Percentiles rank a stretch among this genome's conserved stretches.
phyloP scores from a whole-genome alignment of 2,329 filamentous ascomycete species.

The Fusarium sarcochroum region DNA sequence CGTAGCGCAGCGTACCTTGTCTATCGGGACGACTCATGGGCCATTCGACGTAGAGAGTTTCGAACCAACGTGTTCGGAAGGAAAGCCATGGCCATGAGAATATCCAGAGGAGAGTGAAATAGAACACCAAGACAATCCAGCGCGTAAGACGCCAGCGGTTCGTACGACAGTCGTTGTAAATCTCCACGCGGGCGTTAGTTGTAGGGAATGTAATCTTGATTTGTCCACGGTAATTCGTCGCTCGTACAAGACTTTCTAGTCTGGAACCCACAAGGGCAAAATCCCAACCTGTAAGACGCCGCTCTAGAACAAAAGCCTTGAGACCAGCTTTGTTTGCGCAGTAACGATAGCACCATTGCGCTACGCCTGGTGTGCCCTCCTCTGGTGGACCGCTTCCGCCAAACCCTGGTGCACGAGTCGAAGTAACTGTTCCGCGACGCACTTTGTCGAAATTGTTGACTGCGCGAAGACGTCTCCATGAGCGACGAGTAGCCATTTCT shows the following conservation, averaged over 20 bases:
- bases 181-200: slow-evolving; percentile 68
- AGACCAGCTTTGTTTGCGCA: slow-evolving; percentile 70
- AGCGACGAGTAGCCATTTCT: slow-evolving; percentile 56
- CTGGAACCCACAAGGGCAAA: slow-evolving; percentile 64
- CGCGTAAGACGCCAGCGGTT: slow-evolving; percentile 75
- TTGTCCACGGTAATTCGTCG: slow-evolving; percentile 77
- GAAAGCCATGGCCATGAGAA: slow-evolving; percentile 79
- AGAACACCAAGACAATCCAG: slow-evolving; percentile 76
- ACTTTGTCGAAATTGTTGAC: slow-evolving; percentile 72
- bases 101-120: slow-evolving; percentile 76
- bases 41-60: slow-evolving; percentile 75
- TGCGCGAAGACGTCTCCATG: slow-evolving; percentile 63
- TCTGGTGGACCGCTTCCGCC: slow-evolving; percentile 49
- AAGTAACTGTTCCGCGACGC: slow-evolving; percentile 74
- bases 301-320: slow-evolving; percentile 68
- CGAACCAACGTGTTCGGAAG: slow-evolving; percentile 76
- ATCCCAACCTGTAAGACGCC: slow-evolving; percentile 73
- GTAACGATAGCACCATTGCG: slow-evolving; percentile 78
- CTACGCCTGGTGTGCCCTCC: slow-evolving; percentile 51
- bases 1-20: slow-evolving; percentile 62
- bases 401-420: slow-evolving; percentile 64
- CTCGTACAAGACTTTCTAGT: slow-evolving; percentile 69
- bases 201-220: slow-evolving; percentile 72
- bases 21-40: slow-evolving; percentile 48
- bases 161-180: slow-evolving; percentile 73